Base-by-base conservation (phyloP, 176 grass and related monocot species). In the Oryza nivara region DNA sequence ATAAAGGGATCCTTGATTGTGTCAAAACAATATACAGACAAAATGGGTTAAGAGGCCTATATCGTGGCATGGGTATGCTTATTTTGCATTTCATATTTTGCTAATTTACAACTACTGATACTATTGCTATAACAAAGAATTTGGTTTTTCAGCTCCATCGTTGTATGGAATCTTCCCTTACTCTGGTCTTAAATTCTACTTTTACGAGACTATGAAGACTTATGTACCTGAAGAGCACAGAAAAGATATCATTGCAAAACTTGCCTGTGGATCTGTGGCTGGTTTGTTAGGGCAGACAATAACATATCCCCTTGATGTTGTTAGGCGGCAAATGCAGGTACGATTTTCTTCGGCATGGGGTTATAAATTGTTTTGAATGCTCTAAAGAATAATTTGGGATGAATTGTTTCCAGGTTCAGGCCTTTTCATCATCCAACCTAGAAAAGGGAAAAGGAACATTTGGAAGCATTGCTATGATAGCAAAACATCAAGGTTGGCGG, bases 321-420 rank as follows among this genome's bases (percentile, higher is more conserved):
- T 98, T 75, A 92, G 96, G 85, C 85, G 93, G 65, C 96, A 98
- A 95, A 98, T 95, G 96, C 96, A 98, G 91, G 96, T 92, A 88
- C 35, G 68, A 32, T 82, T 73, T 35, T 72, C 49, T 64, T 90
- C 20, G 11, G 3, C 52, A 58, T 61, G 41, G 81, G 66, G 36
- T 35, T 12, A 3, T 52, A 11, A 73, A 40, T 12, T 63, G 68
- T 68, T 78, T 76, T 65, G 19, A 72, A 86, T 73, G 17, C 26
- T 52, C 34, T 47, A 83, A 78, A 65, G 7, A 76, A 76, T 83
- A 41, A 75, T 85, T 51, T 23, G 2, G 28, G 44, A 66, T 20
- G 22, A 76, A 83, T 54, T 46, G 16, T 81, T 79, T 88, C 52
- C 75, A 98, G 96, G 93, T 92, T 76, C 89, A 99, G 67, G 77